A percentile compares a stretch with the other conserved stretches of the same genome.
Conservation (phyloP, 1,284 basidiomycete genomes). For the Neolentinus lepideus region DNA sequence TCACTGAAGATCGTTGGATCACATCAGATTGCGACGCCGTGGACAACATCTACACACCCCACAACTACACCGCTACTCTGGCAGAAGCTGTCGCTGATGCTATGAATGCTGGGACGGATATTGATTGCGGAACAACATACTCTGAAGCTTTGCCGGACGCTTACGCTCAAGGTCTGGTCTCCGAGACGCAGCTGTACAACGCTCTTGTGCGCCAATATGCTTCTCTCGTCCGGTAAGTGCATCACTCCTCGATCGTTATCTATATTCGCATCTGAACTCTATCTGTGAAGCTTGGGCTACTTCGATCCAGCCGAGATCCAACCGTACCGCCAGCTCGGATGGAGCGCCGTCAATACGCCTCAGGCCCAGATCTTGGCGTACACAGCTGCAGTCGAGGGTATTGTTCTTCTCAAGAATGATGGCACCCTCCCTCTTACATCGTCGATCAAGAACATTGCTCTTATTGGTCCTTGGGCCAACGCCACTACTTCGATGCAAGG, state of each 20-base stretch:
- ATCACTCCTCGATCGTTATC: not conserved
- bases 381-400: constrained; percentile 42
- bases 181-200: constrained; percentile 31
- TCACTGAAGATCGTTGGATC: constrained; percentile 44
- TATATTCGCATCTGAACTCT: not conserved
- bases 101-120: constrained; percentile 45
- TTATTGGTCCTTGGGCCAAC: constrained; percentile 50
- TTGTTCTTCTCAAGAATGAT: constrained; percentile 51
- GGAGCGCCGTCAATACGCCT: constrained; percentile 40
- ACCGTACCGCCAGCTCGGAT: constrained; percentile 41
- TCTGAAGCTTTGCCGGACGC: constrained; percentile 35
- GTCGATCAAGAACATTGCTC: constrained; percentile 35
- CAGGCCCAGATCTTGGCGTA: constrained; percentile 41
- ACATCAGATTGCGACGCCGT: constrained; percentile 35
- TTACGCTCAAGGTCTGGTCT: constrained; percentile 38
- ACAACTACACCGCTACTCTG: constrained; percentile 36
- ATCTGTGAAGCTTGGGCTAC: constrained; percentile 37
- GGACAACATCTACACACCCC: constrained; percentile 39
- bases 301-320: constrained; percentile 43
- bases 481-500: constrained; percentile 49
- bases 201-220: constrained; percentile 41
- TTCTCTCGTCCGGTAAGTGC: constrained; percentile 40
- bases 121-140: constrained; percentile 47
- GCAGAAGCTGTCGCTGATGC: constrained; percentile 40
- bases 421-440: constrained; percentile 40